Evolutionary conservation across 2,329 filamentous ascomycete genomes (phyloP).

Genomic region (Colletotrichum sp.): DNA sequence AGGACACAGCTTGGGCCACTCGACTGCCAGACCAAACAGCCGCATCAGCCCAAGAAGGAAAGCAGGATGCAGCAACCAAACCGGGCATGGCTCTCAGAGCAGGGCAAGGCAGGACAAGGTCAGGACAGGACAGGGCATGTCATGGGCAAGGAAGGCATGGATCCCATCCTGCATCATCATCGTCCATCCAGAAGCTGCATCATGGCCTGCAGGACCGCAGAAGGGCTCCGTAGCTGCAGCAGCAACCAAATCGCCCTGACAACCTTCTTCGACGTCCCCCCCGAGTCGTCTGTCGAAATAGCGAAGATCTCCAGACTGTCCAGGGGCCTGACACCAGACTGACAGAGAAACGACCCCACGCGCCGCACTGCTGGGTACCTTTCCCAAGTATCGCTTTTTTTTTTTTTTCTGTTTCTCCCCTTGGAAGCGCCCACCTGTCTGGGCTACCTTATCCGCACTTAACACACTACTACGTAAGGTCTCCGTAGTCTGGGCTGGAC

Average conservation of each 20-base stretch:
- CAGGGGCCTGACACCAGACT: neutral
- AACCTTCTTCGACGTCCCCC: constrained; percentile 26
- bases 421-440: neutral
- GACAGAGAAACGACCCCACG: neutral
- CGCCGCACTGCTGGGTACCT: neutral
- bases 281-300: neutral
- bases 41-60: constrained; percentile 1
- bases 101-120: neutral
- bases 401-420: neutral
- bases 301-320: neutral
- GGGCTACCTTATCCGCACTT: constrained; percentile 12
- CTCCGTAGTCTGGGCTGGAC: constrained; percentile 4
- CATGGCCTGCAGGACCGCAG: neutral
- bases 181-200: constrained; percentile 14
- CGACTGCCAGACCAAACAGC: neutral
- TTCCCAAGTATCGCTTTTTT: neutral
- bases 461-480: constrained; percentile 18
- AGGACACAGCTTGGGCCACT: neutral
- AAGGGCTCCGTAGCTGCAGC: constrained; percentile 12
- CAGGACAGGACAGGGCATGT: neutral
- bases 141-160: neutral
- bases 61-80: neutral
- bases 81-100: neutral
- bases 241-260: constrained; percentile 37
- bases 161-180: neutral